Base-by-base conservation (phyloP, 1,284 basidiomycete genomes). In the Apiotrichum laibachii region DNA sequence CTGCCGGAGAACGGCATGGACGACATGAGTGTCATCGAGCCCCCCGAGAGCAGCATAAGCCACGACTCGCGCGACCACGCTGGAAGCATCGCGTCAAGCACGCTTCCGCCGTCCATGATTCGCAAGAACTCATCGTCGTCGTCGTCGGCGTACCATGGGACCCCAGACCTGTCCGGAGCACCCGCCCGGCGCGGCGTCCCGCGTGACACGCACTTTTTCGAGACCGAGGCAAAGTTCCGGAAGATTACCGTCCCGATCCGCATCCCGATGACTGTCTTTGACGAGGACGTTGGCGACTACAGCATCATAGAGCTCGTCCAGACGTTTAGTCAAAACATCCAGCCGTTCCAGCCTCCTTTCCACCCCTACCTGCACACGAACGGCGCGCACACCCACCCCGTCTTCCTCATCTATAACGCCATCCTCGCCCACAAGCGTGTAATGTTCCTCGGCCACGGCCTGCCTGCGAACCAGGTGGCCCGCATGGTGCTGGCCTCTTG, bases 271-370 rank as follows among this genome's bases (percentile, higher is more conserved):
- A 84, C 86, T 15, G 88, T 87, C 1, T 94, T 94, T 72, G 83
- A 89, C 0, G 91, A 95, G 73, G 94, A 99, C 82, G 90, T 99
- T 56, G 94, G 94, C 56, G 94, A 97, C 91, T 98, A 94, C 78
- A 97, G 94, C 19, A 79, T 98, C 60, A 93, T 94, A 60, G 87
- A 88, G 64, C 84, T 98, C 47, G 87, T 97, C 62, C 87, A 90
- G 72, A 88, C 88, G 3, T 97, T 98, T 75, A 90, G 90, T 5
- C 82, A 83, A 8, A 83, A 86, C 46, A 82, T 83, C 34, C 82
- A 79, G 12, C 72, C 76, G 10, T 81, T 91, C 50, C 81, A 83
- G 33, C 87, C 90, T 9, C 92, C 92, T 0, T 80, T 86, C 47
- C 92, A 96, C 72, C 89, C 93, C 1, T 92, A 97, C 73, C 81